Evolutionary conservation across 108 stramenopile species (phyloP).

Genomic region (Discostella pseudostelligera): DNA sequence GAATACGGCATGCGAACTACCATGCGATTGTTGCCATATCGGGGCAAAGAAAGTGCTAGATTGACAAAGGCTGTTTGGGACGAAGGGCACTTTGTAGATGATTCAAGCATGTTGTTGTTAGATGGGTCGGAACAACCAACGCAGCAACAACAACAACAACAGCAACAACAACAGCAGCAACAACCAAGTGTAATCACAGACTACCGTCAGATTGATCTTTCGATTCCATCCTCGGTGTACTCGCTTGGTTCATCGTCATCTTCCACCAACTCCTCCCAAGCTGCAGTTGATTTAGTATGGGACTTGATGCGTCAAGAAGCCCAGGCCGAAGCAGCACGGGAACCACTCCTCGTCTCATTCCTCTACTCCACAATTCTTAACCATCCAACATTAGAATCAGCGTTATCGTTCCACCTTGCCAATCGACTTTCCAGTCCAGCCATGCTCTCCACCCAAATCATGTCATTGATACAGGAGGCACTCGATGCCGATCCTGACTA

Average conservation of each 20-base stretch:
- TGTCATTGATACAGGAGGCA: constrained; percentile 65
- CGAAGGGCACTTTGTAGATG: constrained; percentile 50
- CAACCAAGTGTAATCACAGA: constrained; percentile 6
- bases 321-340: constrained; percentile 63
- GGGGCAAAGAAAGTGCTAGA: constrained; percentile 36
- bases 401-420: constrained; percentile 82
- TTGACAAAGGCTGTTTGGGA: constrained; percentile 62
- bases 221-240: constrained; percentile 60
- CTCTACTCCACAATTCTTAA: constrained; percentile 83
- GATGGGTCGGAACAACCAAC: constrained; percentile 5
- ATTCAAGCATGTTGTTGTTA: constrained; percentile 2
- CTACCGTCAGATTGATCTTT: constrained; percentile 57
- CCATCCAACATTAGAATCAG: constrained; percentile 76
- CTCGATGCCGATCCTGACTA: constrained; percentile 49
- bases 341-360: constrained; percentile 84
- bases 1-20: constrained; percentile 22
- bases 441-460: constrained; percentile 72
- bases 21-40: constrained; percentile 10
- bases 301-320: constrained; percentile 71
- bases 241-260: constrained; percentile 19
- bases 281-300: constrained; percentile 60
- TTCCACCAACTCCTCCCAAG: constrained; percentile 7
- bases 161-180: no score
- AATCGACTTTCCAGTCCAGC: constrained; percentile 67
- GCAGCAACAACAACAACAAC: neutral